A percentile compares a stretch with the other conserved stretches of the same genome.
Conservation (phyloP, 1,139 yeast species). For the Suhomyces taliae region DNA sequence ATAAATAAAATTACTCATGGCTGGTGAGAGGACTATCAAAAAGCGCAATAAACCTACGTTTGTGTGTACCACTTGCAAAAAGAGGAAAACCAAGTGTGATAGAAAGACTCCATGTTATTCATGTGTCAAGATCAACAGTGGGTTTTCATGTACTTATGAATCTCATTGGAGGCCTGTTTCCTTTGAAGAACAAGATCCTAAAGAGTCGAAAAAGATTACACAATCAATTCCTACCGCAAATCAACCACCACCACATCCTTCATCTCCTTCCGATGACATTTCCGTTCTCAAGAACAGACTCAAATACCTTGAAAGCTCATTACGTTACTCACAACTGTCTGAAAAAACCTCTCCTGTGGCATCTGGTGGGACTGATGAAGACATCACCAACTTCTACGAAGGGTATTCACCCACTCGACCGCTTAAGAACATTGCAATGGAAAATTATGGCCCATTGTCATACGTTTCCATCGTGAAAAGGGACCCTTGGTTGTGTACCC, state of each 20-base stretch:
- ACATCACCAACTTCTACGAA: slow-evolving; percentile 33
- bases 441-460: slow-evolving; percentile 24
- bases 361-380: slow-evolving; percentile 6
- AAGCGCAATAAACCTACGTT: slow-evolving; percentile 30
- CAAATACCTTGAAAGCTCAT: slow-evolving; percentile 11
- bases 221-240: background rate
- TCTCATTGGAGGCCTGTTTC: slow-evolving; percentile 9
- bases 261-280: slow-evolving; percentile 11
- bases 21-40: slow-evolving; percentile 5
- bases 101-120: slow-evolving; percentile 28
- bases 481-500: slow-evolving; percentile 21
- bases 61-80: slow-evolving; percentile 30
- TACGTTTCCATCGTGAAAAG: slow-evolving; percentile 24
- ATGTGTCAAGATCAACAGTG: slow-evolving; percentile 24
- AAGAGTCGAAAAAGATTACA: background rate
- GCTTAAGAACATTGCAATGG: slow-evolving; percentile 19
- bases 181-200: slow-evolving; percentile 3
- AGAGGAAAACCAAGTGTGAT: slow-evolving; percentile 33
- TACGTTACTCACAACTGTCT: slow-evolving; percentile 2
- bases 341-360: background rate
- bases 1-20: background rate
- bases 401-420: slow-evolving; percentile 28
- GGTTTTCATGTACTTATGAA: slow-evolving; percentile 19
- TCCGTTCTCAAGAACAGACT: slow-evolving; percentile 10
- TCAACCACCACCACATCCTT: background rate